These are phyloP conservation scores for Coprinopsis marcescibilis DNA, from an alignment of 768 basidiomycete species.

Conservation along the genomic window DNA sequence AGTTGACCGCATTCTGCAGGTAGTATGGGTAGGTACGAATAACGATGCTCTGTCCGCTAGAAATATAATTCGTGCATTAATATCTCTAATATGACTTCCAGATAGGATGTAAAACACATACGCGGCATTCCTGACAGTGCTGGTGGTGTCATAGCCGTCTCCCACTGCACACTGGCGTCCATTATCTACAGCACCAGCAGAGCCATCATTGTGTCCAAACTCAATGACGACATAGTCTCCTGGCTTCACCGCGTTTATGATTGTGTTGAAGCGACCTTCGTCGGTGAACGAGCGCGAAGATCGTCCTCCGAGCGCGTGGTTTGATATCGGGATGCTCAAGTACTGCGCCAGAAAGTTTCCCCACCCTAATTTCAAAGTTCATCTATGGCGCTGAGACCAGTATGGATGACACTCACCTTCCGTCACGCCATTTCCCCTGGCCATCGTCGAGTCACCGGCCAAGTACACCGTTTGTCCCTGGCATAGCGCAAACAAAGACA, in stretches of 20 bases:
- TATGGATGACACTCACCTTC: slow-evolving; percentile 26
- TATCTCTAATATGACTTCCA: too few species aligned
- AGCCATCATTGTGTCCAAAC: slow-evolving; percentile 46
- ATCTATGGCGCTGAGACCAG: too few species aligned
- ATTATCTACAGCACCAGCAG: slow-evolving; percentile 32
- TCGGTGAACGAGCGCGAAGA: slow-evolving; percentile 43
- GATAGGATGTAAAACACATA: slow-evolving; percentile 17
- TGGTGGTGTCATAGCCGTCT: slow-evolving; percentile 30
- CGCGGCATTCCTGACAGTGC: slow-evolving; percentile 30
- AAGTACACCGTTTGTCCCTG: slow-evolving; percentile 34
- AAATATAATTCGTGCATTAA: too few species aligned
- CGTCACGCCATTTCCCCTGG: slow-evolving; percentile 24
- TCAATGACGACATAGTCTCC: slow-evolving; percentile 41
- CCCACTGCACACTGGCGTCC: slow-evolving; percentile 37
- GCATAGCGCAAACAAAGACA: slow-evolving; percentile 8
- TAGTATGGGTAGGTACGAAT: slow-evolving; percentile 44
- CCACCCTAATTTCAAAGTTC: too few species aligned
- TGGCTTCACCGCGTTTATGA: slow-evolving; percentile 32
- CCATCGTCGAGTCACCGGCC: slow-evolving; percentile 43
- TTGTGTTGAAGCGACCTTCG: slow-evolving; percentile 38
- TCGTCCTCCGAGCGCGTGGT: slow-evolving; percentile 40
- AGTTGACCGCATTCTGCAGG: slow-evolving; percentile 36
- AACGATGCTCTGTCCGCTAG: slow-evolving; percentile 31
- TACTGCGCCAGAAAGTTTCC: slow-evolving; percentile 38
- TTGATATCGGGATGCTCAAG: slow-evolving; percentile 37